Base-by-base conservation (phyloP, 2,329 filamentous ascomycete genomes). In the Arthrobotrys conoides region DNA sequence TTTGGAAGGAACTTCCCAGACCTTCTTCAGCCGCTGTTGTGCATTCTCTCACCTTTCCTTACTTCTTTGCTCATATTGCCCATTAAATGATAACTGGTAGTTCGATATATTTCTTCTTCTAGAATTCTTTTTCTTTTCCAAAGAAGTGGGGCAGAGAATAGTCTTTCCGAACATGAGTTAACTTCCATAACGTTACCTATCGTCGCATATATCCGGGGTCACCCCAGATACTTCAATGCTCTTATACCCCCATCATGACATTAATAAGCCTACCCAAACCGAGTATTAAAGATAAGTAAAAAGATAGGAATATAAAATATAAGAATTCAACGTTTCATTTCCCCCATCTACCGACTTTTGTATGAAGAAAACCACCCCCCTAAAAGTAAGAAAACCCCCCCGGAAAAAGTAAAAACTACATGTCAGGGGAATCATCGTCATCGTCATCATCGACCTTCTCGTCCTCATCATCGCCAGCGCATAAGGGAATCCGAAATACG, bases 11-110 rank as follows among this genome's bases (percentile, higher is more conserved):
- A 51, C 9, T 51, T 51, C 48, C 48, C 20, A 30, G 14, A 33
- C 1, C 10, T n/a, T n/a, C 33, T 27, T 72, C 69, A 72, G 59
- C 69, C 69, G 69, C 69, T 57, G 27, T 18, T 51, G 49, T 71
- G 67, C 65, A n/a, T 27, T 33, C 10, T n/a, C n/a, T n/a, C 14
- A 30, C 24, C 22, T 53, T 27, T 59, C 30, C 30, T 22, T 12
- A 10, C 5, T 8, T 36, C 9, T 36, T 1, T 16, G 38, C 38
- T 41, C n/a, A n/a, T n/a, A n/a, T n/a, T n/a, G n/a, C n/a, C n/a
- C n/a, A n/a, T n/a, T n/a, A n/a, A n/a, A n/a, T n/a, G n/a, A n/a
- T n/a, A n/a, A n/a, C n/a, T n/a, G n/a, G n/a, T n/a, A n/a, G n/a
- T n/a, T n/a, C n/a, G n/a, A n/a, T 41, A n/a, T 16, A 12, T 12